These are phyloP conservation scores for Ochetophila trinervis DNA, from an alignment of 306 rosid genomes.

Conservation along the genomic window DNA sequence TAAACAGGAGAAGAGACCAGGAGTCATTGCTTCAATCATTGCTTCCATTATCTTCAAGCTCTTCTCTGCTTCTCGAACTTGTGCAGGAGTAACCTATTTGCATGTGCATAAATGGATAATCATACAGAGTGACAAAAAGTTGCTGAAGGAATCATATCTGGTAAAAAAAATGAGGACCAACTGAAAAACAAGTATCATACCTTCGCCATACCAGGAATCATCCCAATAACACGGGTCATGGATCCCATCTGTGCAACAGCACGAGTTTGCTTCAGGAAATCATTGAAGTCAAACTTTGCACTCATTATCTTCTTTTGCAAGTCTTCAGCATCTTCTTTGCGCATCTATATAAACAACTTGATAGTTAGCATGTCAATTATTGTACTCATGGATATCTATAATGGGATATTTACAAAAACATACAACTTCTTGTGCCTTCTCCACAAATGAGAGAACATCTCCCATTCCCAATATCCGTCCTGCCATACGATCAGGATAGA, in stretches of 20 bases:
- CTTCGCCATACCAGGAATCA: conserved; percentile 99
- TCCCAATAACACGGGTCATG: conserved; percentile 94
- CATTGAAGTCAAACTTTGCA: conserved; percentile 97
- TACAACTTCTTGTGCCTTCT: conserved; percentile 98
- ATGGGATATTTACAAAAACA: conserved; percentile 23
- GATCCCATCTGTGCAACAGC: conserved; percentile 95
- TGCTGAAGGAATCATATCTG: background rate
- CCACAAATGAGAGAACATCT: conserved; percentile 95
- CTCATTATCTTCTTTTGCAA: conserved; percentile 98
- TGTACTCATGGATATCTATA: background rate
- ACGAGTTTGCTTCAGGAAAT: conserved; percentile 94
- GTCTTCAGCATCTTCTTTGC: conserved; percentile 94
- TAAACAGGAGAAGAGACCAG: conserved; percentile 46
- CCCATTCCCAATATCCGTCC: conserved; percentile 99
- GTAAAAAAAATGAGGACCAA: conserved; percentile 9
- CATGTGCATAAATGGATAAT: conserved; percentile 2
- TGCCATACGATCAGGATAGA: conserved; percentile 98
- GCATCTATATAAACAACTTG: conserved; percentile 52
- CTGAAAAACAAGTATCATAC: conserved; percentile 37
- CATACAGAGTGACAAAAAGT: background rate
- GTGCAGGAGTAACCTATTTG: conserved; percentile 90
- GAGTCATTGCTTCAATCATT: conserved; percentile 97
- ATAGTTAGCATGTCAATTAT: background rate
- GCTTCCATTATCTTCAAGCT: conserved; percentile 82
- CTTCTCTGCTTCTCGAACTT: conserved; percentile 97